phyloP scores from a whole-genome alignment of 129 eudicot species.

The Smallanthus sonchifolius region DNA sequence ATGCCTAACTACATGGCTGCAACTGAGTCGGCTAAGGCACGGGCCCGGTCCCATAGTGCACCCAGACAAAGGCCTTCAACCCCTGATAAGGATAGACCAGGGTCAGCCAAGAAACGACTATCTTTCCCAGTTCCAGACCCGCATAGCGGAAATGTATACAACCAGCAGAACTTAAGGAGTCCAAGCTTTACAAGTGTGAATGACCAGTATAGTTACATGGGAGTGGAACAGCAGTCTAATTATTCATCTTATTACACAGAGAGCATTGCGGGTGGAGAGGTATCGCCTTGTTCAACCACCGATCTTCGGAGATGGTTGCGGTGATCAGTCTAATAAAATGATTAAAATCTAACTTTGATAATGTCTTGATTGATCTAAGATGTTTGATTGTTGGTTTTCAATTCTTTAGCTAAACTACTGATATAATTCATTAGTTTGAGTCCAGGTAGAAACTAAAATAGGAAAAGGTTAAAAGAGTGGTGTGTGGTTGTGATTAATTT shows the following conservation, averaged over 20 bases:
- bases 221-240: slow-evolving; percentile 63
- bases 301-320: slow-evolving; percentile 72
- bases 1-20: slow-evolving; percentile 86
- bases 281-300: slow-evolving; percentile 76
- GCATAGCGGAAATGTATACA: slow-evolving; percentile 21
- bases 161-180: slow-evolving; percentile 52
- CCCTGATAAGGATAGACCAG: slow-evolving; percentile 62
- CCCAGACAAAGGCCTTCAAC: slow-evolving; percentile 74
- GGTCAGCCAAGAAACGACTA: slow-evolving; percentile 61
- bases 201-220: slow-evolving; percentile 36
- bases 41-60: slow-evolving; percentile 77
- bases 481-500: slow-evolving; percentile 34
- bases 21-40: slow-evolving; percentile 83
- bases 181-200: slow-evolving; percentile 70
- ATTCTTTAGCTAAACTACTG: slow-evolving; percentile 24
- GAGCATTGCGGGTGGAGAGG: slow-evolving; percentile 66
- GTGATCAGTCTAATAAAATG: slow-evolving; percentile 32
- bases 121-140: slow-evolving; percentile 72
- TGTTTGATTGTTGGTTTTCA: slow-evolving; percentile 21
- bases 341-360: slow-evolving; percentile 23
- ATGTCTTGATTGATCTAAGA: slow-evolving; percentile 3
- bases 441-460: slow-evolving; percentile 10
- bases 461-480: slow-evolving; percentile 1
- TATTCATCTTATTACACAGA: slow-evolving; percentile 70
- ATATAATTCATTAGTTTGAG: slow-evolving; percentile 31